Conservation (phyloP, 441 rosid genomes). For the Jatropha podagrica region DNA sequence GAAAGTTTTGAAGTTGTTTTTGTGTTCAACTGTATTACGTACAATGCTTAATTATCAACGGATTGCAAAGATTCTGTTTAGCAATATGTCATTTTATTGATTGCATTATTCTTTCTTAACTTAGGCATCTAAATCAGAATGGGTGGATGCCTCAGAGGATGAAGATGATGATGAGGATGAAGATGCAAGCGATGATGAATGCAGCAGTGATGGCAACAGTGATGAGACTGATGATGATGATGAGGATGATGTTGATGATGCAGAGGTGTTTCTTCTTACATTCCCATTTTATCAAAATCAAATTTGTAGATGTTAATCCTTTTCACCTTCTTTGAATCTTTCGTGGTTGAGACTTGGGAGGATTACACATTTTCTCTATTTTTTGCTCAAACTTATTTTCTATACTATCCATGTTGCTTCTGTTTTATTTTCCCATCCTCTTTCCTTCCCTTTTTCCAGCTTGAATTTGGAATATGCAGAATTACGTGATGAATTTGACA, state of each 20-base stretch:
- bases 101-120: slow-evolving; percentile 20
- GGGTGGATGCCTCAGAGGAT: slow-evolving; percentile 87
- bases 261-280: slow-evolving; percentile 42
- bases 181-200: slow-evolving; percentile 50
- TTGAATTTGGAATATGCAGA: background rate
- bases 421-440: background rate
- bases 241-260: slow-evolving; percentile 40
- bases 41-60: background rate
- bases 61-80: background rate
- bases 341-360: background rate
- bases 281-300: slow-evolving; percentile 18
- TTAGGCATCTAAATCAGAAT: slow-evolving; percentile 90
- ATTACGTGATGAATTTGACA: background rate
- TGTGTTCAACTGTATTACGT: background rate
- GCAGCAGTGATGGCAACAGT: slow-evolving; percentile 42
- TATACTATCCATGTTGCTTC: background rate
- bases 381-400: background rate
- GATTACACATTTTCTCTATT: background rate
- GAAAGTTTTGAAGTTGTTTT: too few relatives aligned
- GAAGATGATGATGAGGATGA: slow-evolving; percentile 85
- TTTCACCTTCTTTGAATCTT: background rate
- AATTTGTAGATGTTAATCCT: slow-evolving; percentile 1
- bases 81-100: slow-evolving; percentile 5
- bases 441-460: background rate
- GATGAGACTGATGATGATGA: slow-evolving; percentile 66